phyloP scores from a whole-genome alignment of 768 basidiomycete genomes.

The Lepiota brunneoincarnata region DNA sequence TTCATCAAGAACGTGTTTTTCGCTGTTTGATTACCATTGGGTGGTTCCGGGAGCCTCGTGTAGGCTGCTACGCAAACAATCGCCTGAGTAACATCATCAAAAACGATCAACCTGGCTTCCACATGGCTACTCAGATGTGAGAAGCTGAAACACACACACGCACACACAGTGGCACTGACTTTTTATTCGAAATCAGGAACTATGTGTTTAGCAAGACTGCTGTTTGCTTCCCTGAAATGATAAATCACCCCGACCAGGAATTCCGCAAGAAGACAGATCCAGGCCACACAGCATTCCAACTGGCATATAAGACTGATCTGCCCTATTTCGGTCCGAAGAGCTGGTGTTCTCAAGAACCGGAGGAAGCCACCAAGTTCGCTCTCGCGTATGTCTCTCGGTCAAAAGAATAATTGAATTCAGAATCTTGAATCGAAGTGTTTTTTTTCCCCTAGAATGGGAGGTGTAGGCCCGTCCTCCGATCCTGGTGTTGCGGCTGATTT shows the following conservation, averaged over 20 bases:
- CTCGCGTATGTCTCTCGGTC: constrained; percentile 21
- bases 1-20: constrained; percentile 28
- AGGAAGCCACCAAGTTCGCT: constrained; percentile 33
- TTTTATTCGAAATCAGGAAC: constrained; percentile 23
- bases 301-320: constrained; percentile 34
- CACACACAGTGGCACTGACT: not conserved
- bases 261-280: constrained; percentile 32
- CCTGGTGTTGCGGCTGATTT: constrained; percentile 38
- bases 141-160: not conserved
- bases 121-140: constrained; percentile 36
- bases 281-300: constrained; percentile 36
- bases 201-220: constrained; percentile 33
- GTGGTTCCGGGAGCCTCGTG: constrained; percentile 35
- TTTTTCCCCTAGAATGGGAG: constrained; percentile 26
- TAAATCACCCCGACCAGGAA: constrained; percentile 32
- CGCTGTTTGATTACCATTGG: constrained; percentile 34
- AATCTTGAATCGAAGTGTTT: not conserved
- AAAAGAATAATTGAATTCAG: not conserved
- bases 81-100: constrained; percentile 34
- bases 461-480: constrained; percentile 37
- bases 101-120: constrained; percentile 31
- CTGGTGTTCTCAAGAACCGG: constrained; percentile 35
- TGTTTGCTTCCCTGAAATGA: constrained; percentile 29
- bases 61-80: constrained; percentile 36
- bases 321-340: constrained; percentile 32